These are phyloP conservation scores for Lyophyllum semitale DNA, from an alignment of 768 basidiomycete species.

Conservation along the genomic window DNA sequence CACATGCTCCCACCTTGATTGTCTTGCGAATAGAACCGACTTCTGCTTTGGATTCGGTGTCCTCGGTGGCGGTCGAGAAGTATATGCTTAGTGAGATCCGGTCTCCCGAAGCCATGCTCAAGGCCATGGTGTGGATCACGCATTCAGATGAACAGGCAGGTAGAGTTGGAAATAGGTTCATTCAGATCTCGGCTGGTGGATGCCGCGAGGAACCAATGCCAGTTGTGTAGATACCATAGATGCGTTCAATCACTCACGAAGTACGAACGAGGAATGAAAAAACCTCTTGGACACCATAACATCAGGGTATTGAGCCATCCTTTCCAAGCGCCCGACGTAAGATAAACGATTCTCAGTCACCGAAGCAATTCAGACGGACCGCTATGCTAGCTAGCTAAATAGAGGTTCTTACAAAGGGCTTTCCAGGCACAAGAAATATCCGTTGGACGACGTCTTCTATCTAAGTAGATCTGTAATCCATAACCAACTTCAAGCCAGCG, in stretches of 20 bases:
- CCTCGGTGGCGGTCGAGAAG: constrained; percentile 67
- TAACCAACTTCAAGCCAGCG: constrained; percentile 1
- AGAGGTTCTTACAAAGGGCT: not conserved
- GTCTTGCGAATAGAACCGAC: constrained; percentile 68
- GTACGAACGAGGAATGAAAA: too few relatives aligned
- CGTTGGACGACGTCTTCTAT: not conserved
- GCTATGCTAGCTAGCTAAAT: not conserved
- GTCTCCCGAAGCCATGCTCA: constrained; percentile 49
- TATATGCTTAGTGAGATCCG: constrained; percentile 55
- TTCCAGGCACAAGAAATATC: too few relatives aligned
- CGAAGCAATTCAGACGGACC: too few relatives aligned
- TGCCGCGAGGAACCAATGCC: constrained; percentile 39
- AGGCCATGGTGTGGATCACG: constrained; percentile 86
- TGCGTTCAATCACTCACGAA: too few relatives aligned
- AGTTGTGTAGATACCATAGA: constrained; percentile 18
- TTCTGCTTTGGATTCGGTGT: constrained; percentile 77
- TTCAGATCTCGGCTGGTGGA: constrained; percentile 47
- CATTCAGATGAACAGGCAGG: constrained; percentile 81
- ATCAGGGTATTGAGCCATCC: too few relatives aligned
- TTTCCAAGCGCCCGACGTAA: too few relatives aligned
- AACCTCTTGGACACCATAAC: too few relatives aligned
- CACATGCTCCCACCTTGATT: not conserved
- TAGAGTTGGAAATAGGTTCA: constrained; percentile 71
- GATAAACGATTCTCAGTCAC: too few relatives aligned
- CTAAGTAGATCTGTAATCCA: not conserved